Evolutionary conservation across 2,329 filamentous ascomycete species (phyloP).

Genomic region (Penicillium sp.): DNA sequence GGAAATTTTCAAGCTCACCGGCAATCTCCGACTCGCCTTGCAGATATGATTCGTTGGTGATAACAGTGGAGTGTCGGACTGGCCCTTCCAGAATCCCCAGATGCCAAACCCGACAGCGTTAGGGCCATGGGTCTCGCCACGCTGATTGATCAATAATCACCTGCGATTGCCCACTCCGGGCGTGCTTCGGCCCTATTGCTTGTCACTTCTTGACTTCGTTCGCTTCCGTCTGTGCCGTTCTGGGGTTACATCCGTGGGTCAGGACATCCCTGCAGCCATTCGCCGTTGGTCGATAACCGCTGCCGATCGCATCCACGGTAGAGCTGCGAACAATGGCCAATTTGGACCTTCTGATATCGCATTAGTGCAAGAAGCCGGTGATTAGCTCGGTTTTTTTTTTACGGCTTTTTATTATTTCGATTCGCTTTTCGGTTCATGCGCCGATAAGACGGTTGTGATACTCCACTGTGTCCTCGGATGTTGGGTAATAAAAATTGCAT

Average conservation of each 20-base stretch:
- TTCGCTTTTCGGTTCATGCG: constrained; percentile 14
- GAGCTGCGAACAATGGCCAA: constrained; percentile 19
- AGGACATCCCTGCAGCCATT: constrained; percentile 2
- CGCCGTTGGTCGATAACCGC: constrained; percentile 8
- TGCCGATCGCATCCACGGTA: constrained; percentile 27
- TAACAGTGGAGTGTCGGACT: constrained; percentile 15
- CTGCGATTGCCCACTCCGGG: background rate
- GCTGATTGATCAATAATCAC: constrained; percentile 10
- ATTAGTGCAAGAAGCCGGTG: constrained; percentile 4
- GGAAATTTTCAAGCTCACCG: constrained; percentile 14
- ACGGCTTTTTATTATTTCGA: constrained; percentile 6
- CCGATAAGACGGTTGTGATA: constrained; percentile 70
- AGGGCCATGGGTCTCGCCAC: background rate
- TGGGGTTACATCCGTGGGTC: constrained; percentile 34
- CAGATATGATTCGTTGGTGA: constrained; percentile 10
- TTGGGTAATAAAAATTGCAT: constrained; percentile 19
- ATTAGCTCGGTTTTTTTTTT: constrained; percentile 3
- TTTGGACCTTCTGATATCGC: constrained; percentile 14
- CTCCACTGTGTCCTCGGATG: constrained; percentile 21
- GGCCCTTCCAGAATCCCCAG: constrained; percentile 15
- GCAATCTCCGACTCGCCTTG: constrained; percentile 13
- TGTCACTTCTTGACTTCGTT: constrained; percentile 1
- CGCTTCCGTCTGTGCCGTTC: constrained; percentile 14
- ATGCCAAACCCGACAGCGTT: background rate
- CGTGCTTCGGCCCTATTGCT: background rate